Evolutionary conservation across 2,329 filamentous ascomycete species (phyloP), one percentile per base, ranked within the genome.

Genomic region (Septoria linicola): DNA sequence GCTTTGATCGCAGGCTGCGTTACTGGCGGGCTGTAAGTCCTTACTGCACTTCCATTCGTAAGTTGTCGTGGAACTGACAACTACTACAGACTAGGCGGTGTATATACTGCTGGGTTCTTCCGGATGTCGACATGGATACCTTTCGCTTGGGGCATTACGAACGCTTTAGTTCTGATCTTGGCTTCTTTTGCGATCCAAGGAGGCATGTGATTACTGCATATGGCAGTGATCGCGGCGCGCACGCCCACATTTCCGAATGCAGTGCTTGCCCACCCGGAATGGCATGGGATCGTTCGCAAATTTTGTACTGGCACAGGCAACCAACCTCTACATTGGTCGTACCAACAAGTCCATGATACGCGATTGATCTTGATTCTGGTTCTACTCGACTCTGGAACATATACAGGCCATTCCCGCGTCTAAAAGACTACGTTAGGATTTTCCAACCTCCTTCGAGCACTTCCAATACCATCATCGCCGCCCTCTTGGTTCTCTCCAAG

Each of bases 121-220:
- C 79, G 84, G 63, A 93, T 96, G 89, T 92, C 89, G 39, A 96
- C 91, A 0, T 96, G 90, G 90, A 88, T 95, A 44, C 91, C 91
- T 0, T 87, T 93, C 64, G 80, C 91, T 17, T 96, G 91, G 91
- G 88, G 83, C 1, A 79, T 88, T 65, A 86, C 92, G 68, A 95
- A 89, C 68, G 84, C 92, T 8, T 70, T 96, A 40, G 80, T 95
- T 23, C 75, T 96, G 39, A 83, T 96, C 42, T 76, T 95, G 56
- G 93, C 89, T 4, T 93, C 89, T 3, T 96, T 96, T 68, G 88
- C 89, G n/a, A 91, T 95, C 44, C 89, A 95, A 66, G 89, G 90
- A 41, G 90, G 88, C 32, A 77, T 96, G 55, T 96, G 71, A 82
- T 11, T 11, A 17, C 25, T 11, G 25, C 25, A 41, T 21, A 23